Evolutionary conservation across 225 moss, liverwort and hornwort species (phyloP).

Genomic region (Ulota crispa): DNA sequence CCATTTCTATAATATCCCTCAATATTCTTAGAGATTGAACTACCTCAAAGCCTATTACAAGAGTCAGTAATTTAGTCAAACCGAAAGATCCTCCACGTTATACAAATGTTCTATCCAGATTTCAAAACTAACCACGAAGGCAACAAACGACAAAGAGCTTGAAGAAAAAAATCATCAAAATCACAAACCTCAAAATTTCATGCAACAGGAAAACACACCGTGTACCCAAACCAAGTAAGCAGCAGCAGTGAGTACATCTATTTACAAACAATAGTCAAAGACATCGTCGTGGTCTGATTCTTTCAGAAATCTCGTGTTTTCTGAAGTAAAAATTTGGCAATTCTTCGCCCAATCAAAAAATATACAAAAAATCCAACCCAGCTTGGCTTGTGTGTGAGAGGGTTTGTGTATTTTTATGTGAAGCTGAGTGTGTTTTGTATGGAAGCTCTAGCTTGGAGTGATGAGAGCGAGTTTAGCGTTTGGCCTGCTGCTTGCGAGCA

Average conservation of each 20-base stretch:
- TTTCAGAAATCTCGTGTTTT: no score
- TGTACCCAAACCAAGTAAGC: not conserved
- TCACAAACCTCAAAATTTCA: not conserved
- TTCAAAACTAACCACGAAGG: not conserved
- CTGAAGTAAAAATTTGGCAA: no score
- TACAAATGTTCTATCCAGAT: not conserved
- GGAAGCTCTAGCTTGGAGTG: not conserved
- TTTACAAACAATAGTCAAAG: not conserved
- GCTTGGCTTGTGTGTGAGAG: no score
- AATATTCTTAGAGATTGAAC: no score
- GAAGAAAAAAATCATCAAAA: not conserved
- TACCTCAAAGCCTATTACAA: no score
- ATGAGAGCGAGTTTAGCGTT: not conserved
- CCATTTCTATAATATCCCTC: no score
- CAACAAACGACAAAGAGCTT: not conserved
- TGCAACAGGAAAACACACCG: not conserved
- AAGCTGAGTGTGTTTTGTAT: not conserved
- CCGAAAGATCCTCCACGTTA: not conserved
- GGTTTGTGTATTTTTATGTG: no score
- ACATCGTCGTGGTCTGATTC: not conserved
- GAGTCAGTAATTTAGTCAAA: not conserved
- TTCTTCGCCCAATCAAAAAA: no score
- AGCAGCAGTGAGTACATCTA: not conserved
- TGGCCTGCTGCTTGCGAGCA: slow-evolving; percentile 40
- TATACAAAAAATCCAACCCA: no score